Evolutionary conservation across 2,329 filamentous ascomycete genomes (phyloP), one percentile per base, ranked within the genome.

Genomic region (Microdochium bolleyi): DNA sequence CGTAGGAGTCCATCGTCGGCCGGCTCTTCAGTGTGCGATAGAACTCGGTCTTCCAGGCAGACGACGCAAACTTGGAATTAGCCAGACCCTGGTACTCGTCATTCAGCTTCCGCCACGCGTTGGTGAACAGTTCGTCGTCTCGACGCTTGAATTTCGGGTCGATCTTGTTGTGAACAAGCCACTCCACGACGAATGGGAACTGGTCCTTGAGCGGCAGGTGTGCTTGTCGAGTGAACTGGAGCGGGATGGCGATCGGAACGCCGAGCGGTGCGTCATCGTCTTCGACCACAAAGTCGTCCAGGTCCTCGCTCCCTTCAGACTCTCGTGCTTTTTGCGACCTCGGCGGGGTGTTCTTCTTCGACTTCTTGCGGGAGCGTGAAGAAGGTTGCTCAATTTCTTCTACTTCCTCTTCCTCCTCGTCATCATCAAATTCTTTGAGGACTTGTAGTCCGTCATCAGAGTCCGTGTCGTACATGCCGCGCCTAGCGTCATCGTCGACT

Each of bases 141-240:
- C 77, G 76, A 7, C 63, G 63, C 11, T 78, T 70, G 60, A 91
- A 92, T 0, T 75, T 81, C 0, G 87, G 88, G 58, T 91, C 86
- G 50, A 94, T 76, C 59, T 86, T 85, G 63, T 87, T 88, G 61
- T 90, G 87, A 2, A 92, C 84, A 69, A 92, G 85, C 88, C 88
- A 92, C 63, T 90, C 87, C 2, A 92, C 75, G 0, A 82, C 85
- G 60, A 85, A 83, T 49, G 79, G 80, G 70, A 92, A 92, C 50
- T 91, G 81, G 38, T 89, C 83, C 57, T 83, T 84, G 0, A 85
- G 72, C 50, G 86, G 86, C 58, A 84, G 84, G 56, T 84, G 82
- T 0, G 82, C 78, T 53, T 86, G 77, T 3, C 76, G 70, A 1
- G 84, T 88, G 64, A 89, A 90, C 59, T 87, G 73, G 1, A 92